Percentiles rank a stretch among this genome's conserved stretches.
Evolutionary conservation across 169 alveolate species (phyloP).

Genomic region (Eimeria zaria): DNA sequence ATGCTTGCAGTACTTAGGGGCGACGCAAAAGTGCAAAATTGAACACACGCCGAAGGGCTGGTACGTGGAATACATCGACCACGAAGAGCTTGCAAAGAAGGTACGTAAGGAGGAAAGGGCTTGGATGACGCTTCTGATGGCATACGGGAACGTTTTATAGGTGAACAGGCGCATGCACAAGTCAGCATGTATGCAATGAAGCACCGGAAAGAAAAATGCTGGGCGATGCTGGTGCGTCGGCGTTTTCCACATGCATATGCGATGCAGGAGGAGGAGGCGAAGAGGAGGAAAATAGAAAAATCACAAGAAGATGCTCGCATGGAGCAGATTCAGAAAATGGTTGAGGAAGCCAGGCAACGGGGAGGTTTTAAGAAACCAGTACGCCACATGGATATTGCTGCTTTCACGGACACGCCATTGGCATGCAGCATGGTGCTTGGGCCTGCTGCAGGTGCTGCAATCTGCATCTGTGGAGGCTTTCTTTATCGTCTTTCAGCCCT

Average conservation of each 20-base stretch:
- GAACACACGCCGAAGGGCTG: conserved; percentile 97
- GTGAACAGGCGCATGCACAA: background rate
- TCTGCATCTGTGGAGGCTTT: background rate
- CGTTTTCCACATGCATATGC: background rate
- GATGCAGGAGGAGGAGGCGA: conserved; percentile 74
- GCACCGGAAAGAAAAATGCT: too few species aligned
- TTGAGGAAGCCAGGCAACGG: conserved; percentile 73
- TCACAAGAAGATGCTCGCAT: conserved; percentile 81
- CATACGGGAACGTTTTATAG: background rate
- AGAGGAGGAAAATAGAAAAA: conserved; percentile 69
- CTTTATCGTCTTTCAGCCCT: background rate
- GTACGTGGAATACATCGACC: conserved; percentile 95
- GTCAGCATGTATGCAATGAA: background rate
- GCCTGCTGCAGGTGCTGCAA: background rate
- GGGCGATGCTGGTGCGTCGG: background rate
- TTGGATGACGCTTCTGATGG: background rate
- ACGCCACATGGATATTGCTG: background rate
- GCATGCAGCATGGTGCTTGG: background rate
- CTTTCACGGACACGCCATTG: background rate
- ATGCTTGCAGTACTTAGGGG: conserved; percentile 92
- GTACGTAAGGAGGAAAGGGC: conserved; percentile 10
- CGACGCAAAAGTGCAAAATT: conserved; percentile 95
- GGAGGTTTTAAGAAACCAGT: conserved; percentile 74
- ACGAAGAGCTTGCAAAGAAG: conserved; percentile 90
- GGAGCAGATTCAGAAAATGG: conserved; percentile 68